phyloP scores from a whole-genome alignment of 176 grass and related monocot genomes.

The Puccinellia tenuiflora region DNA sequence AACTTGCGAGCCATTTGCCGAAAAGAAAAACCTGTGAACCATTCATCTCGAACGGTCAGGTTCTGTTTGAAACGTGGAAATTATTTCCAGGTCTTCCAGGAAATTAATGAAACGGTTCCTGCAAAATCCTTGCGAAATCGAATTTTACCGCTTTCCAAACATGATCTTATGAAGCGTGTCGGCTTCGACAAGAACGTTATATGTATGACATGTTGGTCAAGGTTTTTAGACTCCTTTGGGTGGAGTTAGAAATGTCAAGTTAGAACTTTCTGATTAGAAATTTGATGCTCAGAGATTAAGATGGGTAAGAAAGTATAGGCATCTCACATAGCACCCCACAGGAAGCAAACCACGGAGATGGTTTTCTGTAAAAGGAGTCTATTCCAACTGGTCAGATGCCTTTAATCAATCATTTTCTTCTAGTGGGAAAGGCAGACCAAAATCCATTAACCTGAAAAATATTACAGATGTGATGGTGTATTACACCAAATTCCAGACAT shows the following conservation, averaged over 20 bases:
- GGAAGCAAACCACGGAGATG: not conserved
- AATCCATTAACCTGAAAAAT: not conserved
- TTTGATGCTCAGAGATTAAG: not conserved
- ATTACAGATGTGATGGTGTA: not conserved
- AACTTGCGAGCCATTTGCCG: not conserved
- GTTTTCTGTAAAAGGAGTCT: not conserved
- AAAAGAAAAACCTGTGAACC: not conserved
- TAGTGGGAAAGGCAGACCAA: not conserved
- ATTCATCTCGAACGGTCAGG: not conserved
- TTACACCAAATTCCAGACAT: not conserved
- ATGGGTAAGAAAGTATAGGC: constrained; percentile 8
- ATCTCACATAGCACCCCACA: not conserved
- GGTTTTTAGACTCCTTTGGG: not conserved
- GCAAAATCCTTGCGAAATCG: not conserved
- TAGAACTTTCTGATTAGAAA: constrained; percentile 10
- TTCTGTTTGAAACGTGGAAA: not conserved
- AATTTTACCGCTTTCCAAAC: not conserved
- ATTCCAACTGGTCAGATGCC: not conserved
- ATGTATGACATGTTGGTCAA: not conserved
- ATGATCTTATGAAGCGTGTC: not conserved
- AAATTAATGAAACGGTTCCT: not conserved
- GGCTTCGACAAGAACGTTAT: not conserved
- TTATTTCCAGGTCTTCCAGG: not conserved
- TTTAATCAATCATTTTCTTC: constrained; percentile 19
- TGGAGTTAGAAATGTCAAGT: not conserved